A percentile compares a stretch with the other conserved stretches of the same genome.
Conservation (phyloP, 2,329 filamentous ascomycete species). For the Talaromyces albobiverticillius region DNA sequence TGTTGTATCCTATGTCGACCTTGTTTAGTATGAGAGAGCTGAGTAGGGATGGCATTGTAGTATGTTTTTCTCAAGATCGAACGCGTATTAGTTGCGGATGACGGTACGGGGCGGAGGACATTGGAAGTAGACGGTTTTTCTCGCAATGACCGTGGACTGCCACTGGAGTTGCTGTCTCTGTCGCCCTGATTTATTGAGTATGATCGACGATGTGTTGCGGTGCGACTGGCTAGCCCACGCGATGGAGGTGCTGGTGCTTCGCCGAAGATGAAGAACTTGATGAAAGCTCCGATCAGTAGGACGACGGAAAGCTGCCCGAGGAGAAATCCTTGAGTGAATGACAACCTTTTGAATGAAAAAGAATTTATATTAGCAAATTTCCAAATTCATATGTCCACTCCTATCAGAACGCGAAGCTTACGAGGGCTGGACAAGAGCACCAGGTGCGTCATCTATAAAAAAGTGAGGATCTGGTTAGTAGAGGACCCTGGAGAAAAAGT, state of each 20-base stretch:
- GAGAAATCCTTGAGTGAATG: constrained; percentile 90
- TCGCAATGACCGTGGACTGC: constrained; percentile 28
- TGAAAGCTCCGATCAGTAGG: constrained; percentile 86
- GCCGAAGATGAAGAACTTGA: constrained; percentile 99
- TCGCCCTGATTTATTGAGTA: constrained; percentile 55
- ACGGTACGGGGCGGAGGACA: constrained; percentile 68
- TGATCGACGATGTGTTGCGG: constrained; percentile 73
- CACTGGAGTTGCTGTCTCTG: constrained; percentile 34
- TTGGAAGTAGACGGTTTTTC: constrained; percentile 58
- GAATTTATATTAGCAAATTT: background rate
- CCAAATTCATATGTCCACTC: background rate
- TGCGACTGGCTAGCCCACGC: constrained; percentile 71
- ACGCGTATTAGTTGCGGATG: constrained; percentile 77
- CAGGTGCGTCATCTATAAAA: constrained; percentile 16
- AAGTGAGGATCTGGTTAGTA: constrained; percentile 1
- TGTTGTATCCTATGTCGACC: constrained; percentile 42
- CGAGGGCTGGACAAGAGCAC: constrained; percentile 17
- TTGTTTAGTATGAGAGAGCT: constrained; percentile 36
- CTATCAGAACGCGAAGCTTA: constrained; percentile 4
- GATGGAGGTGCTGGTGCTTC: constrained; percentile 82
- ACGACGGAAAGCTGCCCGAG: constrained; percentile 92
- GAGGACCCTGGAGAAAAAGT: background rate
- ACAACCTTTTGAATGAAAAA: constrained; percentile 57
- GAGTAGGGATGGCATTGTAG: constrained; percentile 64
- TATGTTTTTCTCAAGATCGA: constrained; percentile 91